These are phyloP conservation scores for Gentiana macrophylla DNA, from an alignment of 257 asterid species.

Conservation along the genomic window DNA sequence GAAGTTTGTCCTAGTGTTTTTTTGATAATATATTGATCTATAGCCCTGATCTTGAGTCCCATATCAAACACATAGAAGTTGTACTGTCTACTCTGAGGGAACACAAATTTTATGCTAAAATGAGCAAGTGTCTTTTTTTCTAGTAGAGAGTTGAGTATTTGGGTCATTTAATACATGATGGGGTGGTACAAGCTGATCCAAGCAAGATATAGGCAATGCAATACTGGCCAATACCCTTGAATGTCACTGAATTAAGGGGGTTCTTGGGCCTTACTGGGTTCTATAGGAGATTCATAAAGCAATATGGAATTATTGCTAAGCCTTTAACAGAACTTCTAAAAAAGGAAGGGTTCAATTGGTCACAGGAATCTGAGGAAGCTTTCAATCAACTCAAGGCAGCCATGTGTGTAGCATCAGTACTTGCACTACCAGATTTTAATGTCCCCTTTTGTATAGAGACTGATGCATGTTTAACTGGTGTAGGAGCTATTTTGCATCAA, in stretches of 20 bases:
- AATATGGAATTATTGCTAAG: background rate
- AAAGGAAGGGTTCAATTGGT: too few relatives aligned
- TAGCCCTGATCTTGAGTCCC: background rate
- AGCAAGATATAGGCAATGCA: background rate
- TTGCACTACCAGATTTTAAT: too few relatives aligned
- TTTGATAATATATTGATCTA: background rate
- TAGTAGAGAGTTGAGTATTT: background rate
- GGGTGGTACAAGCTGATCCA: background rate
- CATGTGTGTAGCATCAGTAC: too few relatives aligned
- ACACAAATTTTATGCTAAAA: background rate
- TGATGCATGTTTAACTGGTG: background rate
- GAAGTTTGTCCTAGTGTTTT: background rate
- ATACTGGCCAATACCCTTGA: background rate
- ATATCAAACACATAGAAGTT: background rate
- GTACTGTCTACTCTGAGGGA: too few relatives aligned
- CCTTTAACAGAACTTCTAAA: background rate
- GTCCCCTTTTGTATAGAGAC: background rate
- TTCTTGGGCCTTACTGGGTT: background rate
- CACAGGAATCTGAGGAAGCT: too few relatives aligned
- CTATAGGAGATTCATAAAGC: background rate
- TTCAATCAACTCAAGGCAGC: too few relatives aligned
- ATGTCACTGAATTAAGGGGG: background rate
- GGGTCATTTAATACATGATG: background rate
- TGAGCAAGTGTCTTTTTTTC: background rate
- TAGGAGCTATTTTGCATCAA: constrained; percentile 1